Percentiles rank a stretch among this genome's conserved stretches.
phyloP scores from a whole-genome alignment of 2,329 filamentous ascomycete species.

The Fusarium sp. region DNA sequence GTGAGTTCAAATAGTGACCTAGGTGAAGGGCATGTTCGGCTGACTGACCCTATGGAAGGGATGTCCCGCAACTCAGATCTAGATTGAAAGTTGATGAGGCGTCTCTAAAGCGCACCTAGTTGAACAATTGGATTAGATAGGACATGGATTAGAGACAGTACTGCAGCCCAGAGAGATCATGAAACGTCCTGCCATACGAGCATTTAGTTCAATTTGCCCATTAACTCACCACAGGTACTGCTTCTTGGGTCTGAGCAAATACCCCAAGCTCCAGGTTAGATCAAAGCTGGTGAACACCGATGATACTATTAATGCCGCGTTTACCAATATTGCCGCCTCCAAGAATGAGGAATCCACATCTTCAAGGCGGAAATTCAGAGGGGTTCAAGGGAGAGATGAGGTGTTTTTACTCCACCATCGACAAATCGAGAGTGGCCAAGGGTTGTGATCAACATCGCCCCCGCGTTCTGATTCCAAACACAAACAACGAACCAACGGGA shows the following conservation, averaged over 20 bases:
- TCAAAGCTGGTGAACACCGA: neutral
- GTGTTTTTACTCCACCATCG: neutral
- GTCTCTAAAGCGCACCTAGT: too few relatives aligned
- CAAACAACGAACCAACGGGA: neutral
- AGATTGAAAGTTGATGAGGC: too few relatives aligned
- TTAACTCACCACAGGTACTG: neutral
- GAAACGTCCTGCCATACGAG: neutral
- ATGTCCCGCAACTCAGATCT: too few relatives aligned
- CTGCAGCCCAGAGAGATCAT: neutral
- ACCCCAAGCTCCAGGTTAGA: neutral
- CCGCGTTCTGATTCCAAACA: neutral
- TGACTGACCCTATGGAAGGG: too few relatives aligned
- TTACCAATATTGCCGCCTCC: too few relatives aligned
- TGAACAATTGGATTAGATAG: neutral
- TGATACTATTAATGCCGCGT: neutral
- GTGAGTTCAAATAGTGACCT: too few relatives aligned
- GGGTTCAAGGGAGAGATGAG: neutral
- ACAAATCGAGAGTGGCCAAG: neutral
- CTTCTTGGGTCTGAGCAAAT: neutral
- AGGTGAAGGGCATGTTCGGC: too few relatives aligned
- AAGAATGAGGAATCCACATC: neutral
- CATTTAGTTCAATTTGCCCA: neutral
- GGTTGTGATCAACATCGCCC: neutral
- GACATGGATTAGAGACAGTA: neutral
- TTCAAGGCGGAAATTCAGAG: too few relatives aligned